Evolutionary conservation across 495 filamentous ascomycete genomes (phyloP).

Genomic region (Schizothecium vesticola): DNA sequence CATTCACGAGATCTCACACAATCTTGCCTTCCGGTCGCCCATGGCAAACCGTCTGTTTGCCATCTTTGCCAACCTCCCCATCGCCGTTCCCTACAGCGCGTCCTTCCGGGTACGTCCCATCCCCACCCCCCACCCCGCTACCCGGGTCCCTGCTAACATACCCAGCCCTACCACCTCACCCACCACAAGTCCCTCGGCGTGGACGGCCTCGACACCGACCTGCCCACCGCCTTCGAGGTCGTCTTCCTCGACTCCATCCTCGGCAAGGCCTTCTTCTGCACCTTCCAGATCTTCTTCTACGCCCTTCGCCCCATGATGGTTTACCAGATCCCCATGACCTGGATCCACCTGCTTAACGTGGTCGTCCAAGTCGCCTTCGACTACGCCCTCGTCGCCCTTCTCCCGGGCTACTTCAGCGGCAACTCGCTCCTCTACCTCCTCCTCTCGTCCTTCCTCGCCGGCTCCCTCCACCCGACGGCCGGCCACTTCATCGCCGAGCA

Average conservation of each 20-base stretch:
- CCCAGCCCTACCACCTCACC: slow-evolving; percentile 90
- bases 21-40: slow-evolving; percentile 87
- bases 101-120: slow-evolving; percentile 68
- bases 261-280: slow-evolving; percentile 98
- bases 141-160: slow-evolving; percentile 1
- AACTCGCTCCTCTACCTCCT: slow-evolving; percentile 73
- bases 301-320: slow-evolving; percentile 96
- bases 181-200: slow-evolving; percentile 99
- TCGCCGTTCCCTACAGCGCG: slow-evolving; percentile 92
- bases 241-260: slow-evolving; percentile 92
- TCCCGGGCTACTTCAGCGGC: slow-evolving; percentile 40
- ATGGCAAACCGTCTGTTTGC: slow-evolving; percentile 79
- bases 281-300: slow-evolving; percentile 99
- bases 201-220: slow-evolving; percentile 91
- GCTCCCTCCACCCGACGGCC: slow-evolving; percentile 87
- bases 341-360: slow-evolving; percentile 78
- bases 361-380: slow-evolving; percentile 74
- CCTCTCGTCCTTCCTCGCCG: slow-evolving; percentile 84
- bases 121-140: neutral
- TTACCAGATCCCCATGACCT: slow-evolving; percentile 82
- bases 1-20: slow-evolving; percentile 99
- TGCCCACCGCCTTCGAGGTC: slow-evolving; percentile 88
- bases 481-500: slow-evolving; percentile 99
- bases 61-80: slow-evolving; percentile 90
- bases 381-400: slow-evolving; percentile 51